These are phyloP conservation scores for Exserohilum turcica DNA, from an alignment of 2,329 filamentous ascomycete species.

Conservation along the genomic window DNA sequence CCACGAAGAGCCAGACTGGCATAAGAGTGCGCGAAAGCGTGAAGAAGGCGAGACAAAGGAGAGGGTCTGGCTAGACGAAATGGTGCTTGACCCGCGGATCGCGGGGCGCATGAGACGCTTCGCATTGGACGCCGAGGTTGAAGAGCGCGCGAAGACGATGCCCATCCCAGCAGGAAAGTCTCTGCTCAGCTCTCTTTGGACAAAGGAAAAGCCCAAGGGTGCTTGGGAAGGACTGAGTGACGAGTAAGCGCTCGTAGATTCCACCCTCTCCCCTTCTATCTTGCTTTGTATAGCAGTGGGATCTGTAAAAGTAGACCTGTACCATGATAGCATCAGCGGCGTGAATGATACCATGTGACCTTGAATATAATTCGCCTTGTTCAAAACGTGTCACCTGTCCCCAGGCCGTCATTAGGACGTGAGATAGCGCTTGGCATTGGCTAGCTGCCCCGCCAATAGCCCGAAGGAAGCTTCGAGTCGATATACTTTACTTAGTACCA, in stretches of 20 bases:
- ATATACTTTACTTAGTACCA: slow-evolving; percentile 8
- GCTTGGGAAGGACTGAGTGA: slow-evolving; percentile 42
- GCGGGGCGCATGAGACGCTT: slow-evolving; percentile 80
- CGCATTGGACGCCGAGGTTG: slow-evolving; percentile 70
- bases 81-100: slow-evolving; percentile 78
- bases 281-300: slow-evolving; percentile 25
- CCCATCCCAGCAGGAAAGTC: slow-evolving; percentile 22
- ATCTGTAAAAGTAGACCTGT: slow-evolving; percentile 38
- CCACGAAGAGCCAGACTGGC: slow-evolving; percentile 80
- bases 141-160: slow-evolving; percentile 62
- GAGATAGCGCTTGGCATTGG: slow-evolving; percentile 19
- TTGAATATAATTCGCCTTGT: neutral
- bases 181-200: slow-evolving; percentile 41
- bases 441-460: slow-evolving; percentile 23
- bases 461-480: slow-evolving; percentile 36
- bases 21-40: slow-evolving; percentile 71
- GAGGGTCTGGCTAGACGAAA: slow-evolving; percentile 73
- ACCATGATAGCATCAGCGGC: slow-evolving; percentile 29
- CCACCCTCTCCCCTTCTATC: slow-evolving; percentile 26
- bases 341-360: slow-evolving; percentile 18
- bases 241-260: slow-evolving; percentile 27
- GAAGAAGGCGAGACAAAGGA: slow-evolving; percentile 57
- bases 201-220: slow-evolving; percentile 41
- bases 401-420: neutral
- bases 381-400: neutral